Evolutionary conservation across 306 rosid genomes (phyloP).

Genomic region (Comarum palustre): DNA sequence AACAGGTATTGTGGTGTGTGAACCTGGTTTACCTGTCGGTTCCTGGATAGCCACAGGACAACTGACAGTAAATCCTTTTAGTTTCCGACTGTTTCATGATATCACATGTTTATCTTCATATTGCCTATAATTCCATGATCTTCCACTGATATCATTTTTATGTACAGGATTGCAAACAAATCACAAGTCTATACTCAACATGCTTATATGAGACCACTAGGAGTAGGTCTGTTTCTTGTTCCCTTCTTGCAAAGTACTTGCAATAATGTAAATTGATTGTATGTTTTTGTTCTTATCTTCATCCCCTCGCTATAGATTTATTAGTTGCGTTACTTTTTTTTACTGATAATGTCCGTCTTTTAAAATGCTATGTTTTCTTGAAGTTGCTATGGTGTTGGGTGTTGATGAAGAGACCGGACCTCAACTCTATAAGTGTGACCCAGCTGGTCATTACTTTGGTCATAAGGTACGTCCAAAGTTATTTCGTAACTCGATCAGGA

Average conservation of each 20-base stretch:
- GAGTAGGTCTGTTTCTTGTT: constrained; percentile 67
- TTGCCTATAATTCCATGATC: constrained; percentile 10
- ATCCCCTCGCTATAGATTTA: neutral
- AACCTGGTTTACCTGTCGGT: neutral
- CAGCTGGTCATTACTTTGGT: constrained; percentile 98
- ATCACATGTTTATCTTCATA: constrained; percentile 4
- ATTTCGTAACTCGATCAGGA: neutral
- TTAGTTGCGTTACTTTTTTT: constrained; percentile 6
- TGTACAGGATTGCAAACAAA: constrained; percentile 88
- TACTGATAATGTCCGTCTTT: constrained; percentile 22
- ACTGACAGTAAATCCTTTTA: neutral
- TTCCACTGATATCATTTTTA: constrained; percentile 22
- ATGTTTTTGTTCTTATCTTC: neutral
- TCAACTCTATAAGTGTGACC: constrained; percentile 88
- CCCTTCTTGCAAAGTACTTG: neutral
- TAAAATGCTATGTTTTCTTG: constrained; percentile 24
- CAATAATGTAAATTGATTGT: constrained; percentile 7
- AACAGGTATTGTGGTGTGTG: neutral
- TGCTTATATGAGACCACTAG: constrained; percentile 99
- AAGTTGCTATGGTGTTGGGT: constrained; percentile 96
- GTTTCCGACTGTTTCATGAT: neutral
- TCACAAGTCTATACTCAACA: constrained; percentile 98
- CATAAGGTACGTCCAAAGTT: constrained; percentile 66
- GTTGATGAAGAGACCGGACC: constrained; percentile 90
- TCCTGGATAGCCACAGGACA: neutral